Evolutionary conservation across 768 basidiomycete genomes (phyloP).

Genomic region (Agaricus subrufescens): DNA sequence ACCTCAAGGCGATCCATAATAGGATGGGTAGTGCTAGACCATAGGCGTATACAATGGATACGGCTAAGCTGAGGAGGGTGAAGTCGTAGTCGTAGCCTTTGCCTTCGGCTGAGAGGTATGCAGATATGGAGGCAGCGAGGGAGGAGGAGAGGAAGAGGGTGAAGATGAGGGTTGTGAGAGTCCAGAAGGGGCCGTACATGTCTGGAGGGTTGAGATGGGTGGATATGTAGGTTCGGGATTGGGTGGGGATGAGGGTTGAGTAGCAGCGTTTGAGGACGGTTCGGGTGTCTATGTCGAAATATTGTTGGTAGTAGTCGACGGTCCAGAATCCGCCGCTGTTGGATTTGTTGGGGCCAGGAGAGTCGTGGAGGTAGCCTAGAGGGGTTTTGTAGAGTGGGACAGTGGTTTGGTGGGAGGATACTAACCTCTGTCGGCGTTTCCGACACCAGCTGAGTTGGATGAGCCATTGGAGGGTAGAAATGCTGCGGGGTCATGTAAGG

Average conservation of each 20-base stretch:
- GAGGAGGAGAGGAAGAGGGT: constrained; percentile 91
- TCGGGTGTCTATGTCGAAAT: constrained; percentile 85
- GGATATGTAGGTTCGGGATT: constrained; percentile 51
- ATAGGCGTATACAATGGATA: constrained; percentile 83
- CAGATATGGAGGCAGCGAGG: constrained; percentile 80
- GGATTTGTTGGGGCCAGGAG: constrained; percentile 37
- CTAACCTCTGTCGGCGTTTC: constrained; percentile 50
- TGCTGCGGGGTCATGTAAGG: constrained; percentile 29
- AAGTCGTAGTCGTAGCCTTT: constrained; percentile 78
- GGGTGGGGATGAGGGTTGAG: constrained; percentile 71
- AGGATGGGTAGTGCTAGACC: constrained; percentile 76
- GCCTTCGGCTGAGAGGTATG: constrained; percentile 69
- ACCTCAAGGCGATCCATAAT: constrained; percentile 82
- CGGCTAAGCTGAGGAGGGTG: constrained; percentile 75
- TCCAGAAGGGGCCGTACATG: constrained; percentile 96
- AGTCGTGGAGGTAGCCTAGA: constrained; percentile 64
- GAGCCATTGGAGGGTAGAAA: constrained; percentile 48
- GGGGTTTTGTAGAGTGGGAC: neutral
- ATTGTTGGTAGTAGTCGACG: constrained; percentile 80
- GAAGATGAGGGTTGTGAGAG: constrained; percentile 91
- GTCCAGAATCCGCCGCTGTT: constrained; percentile 62
- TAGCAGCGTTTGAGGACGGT: constrained; percentile 75
- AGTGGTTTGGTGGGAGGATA: constrained; percentile 7
- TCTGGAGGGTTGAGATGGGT: constrained; percentile 66
- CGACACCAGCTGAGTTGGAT: constrained; percentile 30